phyloP scores from a whole-genome alignment of 345 rosid species.

The Turritis glabra region DNA sequence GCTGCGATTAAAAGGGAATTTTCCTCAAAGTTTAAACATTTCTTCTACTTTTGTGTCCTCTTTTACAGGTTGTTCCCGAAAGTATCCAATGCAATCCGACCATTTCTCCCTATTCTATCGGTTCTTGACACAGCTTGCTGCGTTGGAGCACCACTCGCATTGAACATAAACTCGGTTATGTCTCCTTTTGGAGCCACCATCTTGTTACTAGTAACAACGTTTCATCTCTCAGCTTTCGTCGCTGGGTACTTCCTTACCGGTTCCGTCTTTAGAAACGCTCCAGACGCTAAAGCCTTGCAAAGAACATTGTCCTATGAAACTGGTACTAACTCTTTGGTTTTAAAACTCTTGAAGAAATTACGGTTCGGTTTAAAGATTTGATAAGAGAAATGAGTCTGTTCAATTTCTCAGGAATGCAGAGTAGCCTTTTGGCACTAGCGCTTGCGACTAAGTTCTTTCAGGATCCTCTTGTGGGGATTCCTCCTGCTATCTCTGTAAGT shows the following conservation, averaged over 20 bases:
- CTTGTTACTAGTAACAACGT: constrained; percentile 51
- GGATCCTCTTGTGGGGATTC: constrained; percentile 91
- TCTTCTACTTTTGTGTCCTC: constrained; percentile 9
- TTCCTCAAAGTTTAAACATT: background rate
- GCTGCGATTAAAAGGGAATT: background rate
- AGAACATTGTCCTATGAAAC: constrained; percentile 89
- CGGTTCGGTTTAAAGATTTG: background rate
- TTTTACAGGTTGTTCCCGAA: constrained; percentile 67
- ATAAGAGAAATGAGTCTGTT: background rate
- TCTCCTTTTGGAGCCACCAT: constrained; percentile 73
- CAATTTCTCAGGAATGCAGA: constrained; percentile 80
- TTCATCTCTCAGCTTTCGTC: constrained; percentile 76
- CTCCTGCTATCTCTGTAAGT: constrained; percentile 87
- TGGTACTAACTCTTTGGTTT: constrained; percentile 43
- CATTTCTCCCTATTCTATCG: constrained; percentile 71
- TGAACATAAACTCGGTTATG: constrained; percentile 68
- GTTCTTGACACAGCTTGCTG: constrained; percentile 86
- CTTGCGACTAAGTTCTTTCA: constrained; percentile 88
- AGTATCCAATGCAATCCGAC: constrained; percentile 63
- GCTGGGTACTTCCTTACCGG: constrained; percentile 73
- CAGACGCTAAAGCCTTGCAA: constrained; percentile 69
- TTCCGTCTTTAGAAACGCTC: constrained; percentile 48
- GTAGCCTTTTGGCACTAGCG: constrained; percentile 92
- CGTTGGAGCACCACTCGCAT: constrained; percentile 89
- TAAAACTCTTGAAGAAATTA: background rate